Conservation (phyloP, 1,139 yeast species). For the Taiozyma onychis region DNA sequence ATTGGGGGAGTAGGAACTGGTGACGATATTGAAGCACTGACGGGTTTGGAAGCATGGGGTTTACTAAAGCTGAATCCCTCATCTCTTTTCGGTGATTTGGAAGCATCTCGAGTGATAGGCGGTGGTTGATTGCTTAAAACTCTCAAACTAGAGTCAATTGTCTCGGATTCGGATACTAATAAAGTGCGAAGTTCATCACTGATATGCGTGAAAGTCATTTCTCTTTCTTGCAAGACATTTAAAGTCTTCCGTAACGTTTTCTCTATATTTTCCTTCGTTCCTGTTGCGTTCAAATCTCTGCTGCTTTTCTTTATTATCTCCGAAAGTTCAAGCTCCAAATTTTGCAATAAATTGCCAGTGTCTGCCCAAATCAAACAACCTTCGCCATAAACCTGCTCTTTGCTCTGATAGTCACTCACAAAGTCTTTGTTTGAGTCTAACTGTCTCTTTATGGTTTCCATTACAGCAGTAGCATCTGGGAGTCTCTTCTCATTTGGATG, state of each 20-base stretch:
- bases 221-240: slow-evolving; percentile 11
- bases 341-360: slow-evolving; percentile 23
- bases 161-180: slow-evolving; percentile 12
- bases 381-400: slow-evolving; percentile 23
- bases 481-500: slow-evolving; percentile 1
- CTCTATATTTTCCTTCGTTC: not conserved
- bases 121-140: slow-evolving; percentile 5
- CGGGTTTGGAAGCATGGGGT: not conserved
- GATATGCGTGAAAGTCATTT: slow-evolving; percentile 9
- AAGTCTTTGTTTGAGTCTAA: slow-evolving; percentile 25
- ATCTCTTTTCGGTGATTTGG: not conserved
- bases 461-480: slow-evolving; percentile 14
- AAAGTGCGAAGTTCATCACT: slow-evolving; percentile 3
- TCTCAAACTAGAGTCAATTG: slow-evolving; percentile 10
- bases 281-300: not conserved
- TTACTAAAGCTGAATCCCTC: not conserved
- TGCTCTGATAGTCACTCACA: slow-evolving; percentile 14
- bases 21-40: not conserved
- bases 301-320: slow-evolving; percentile 9
- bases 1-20: not conserved
- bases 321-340: slow-evolving; percentile 16
- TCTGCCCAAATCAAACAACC: slow-evolving; percentile 36
- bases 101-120: not conserved
- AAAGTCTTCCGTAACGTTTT: slow-evolving; percentile 9
- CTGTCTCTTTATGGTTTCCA: slow-evolving; percentile 26